Base-by-base conservation (phyloP, 2,329 filamentous ascomycete genomes). In the Fusarium decemcellulare region DNA sequence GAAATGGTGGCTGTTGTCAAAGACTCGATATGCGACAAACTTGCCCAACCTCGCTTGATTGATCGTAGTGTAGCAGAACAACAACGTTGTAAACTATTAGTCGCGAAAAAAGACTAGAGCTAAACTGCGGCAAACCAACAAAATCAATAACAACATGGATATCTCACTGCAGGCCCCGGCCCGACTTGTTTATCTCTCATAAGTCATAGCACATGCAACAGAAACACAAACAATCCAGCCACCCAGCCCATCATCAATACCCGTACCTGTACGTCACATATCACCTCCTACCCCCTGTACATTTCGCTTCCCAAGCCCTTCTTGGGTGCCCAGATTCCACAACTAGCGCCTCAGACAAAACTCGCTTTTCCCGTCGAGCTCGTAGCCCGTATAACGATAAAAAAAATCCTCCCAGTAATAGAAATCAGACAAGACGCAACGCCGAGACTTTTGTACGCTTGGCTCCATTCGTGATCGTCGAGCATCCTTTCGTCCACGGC, bases 181-280 rank as follows among this genome's bases (percentile, higher is more conserved):
- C 65, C 59, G 55, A 59, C 65, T 64, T 72, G 71, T 74, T 74
- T 74, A 75, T 74, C 71, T 67, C 72, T 74, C 72, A 71, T 74
- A 71, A 75, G 59, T 74, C 72, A 70, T 74, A 72, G 65, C 72
- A 59, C 72, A 64, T 74, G 62, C 58, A 67, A 72, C 65, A 59
- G 48, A 64, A 67, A 72, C 61, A 56, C 48, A 74, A 59, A 42
- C 34, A 65, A 53, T 59, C 54, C 43, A 42, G 69, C 52, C 61
- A 72, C 71, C 64, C 67, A 55, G 27, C 46, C 70, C 36, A 55
- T 67, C 62, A 59, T 23, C 23, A 23, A 23, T 32, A 56, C 37
- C 46, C 12, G 50, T 54, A 42, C 61, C 43, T 14, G 40, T 57
- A 50, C 59, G 18, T 61, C 55, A 50, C 44, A 64, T 56, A 64